phyloP scores from a whole-genome alignment of 305 asterid species.

The Lippia alba region DNA sequence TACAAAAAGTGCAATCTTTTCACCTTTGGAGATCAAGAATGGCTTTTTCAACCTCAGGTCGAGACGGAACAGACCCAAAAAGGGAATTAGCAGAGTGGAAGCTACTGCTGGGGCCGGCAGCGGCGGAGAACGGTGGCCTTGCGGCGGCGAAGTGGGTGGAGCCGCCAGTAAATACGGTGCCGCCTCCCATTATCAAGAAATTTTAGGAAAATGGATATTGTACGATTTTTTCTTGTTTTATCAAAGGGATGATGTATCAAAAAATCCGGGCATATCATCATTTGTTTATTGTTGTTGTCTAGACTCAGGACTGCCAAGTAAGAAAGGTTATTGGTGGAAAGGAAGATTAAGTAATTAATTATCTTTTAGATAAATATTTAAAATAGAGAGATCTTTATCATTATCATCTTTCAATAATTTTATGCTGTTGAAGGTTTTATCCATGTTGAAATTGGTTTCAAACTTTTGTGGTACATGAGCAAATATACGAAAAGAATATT shows the following conservation, averaged over 20 bases:
- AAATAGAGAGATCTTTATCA: too few relatives aligned
- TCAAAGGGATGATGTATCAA: neutral
- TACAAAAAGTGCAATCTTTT: neutral
- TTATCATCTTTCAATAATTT: too few relatives aligned
- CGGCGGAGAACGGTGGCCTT: slow-evolving; percentile 8
- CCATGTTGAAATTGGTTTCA: too few relatives aligned
- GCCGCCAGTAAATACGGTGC: slow-evolving; percentile 29
- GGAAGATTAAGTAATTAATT: neutral
- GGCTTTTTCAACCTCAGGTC: slow-evolving; percentile 59
- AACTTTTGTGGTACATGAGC: too few relatives aligned
- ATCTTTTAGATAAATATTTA: too few relatives aligned
- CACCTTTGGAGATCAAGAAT: slow-evolving; percentile 61
- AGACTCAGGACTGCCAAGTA: neutral
- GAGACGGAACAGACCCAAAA: slow-evolving; percentile 59
- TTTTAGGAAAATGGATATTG: slow-evolving; percentile 29
- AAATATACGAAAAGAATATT: too few relatives aligned
- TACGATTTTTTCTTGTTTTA: neutral
- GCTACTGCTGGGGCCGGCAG: slow-evolving; percentile 29
- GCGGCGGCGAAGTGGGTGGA: slow-evolving; percentile 28
- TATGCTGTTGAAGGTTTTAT: too few relatives aligned
- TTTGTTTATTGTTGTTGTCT: neutral
- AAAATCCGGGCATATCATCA: neutral
- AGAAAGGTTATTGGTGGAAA: neutral
- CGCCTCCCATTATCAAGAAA: slow-evolving; percentile 38
- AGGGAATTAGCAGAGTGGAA: slow-evolving; percentile 18